Base-by-base conservation (phyloP, 805 yeast genomes). In the Saccharomycopsis malanga region DNA sequence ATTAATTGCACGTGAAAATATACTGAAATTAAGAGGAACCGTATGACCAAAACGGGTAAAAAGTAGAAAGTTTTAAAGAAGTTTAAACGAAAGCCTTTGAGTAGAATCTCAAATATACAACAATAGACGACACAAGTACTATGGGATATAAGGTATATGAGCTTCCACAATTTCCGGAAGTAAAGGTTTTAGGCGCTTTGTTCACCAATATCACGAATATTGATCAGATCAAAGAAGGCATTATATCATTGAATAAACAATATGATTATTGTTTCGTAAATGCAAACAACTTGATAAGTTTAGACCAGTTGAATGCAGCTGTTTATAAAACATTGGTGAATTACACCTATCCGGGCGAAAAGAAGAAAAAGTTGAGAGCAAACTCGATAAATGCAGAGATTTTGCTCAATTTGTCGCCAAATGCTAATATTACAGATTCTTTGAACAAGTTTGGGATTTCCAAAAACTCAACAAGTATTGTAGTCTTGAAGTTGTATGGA, bases 181-280 rank as follows among this genome's bases (percentile, higher is more conserved):
- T 21, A 18, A 22, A 42, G 25, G 37, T 50, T 4, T 27, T 29
- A 9, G 48, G 29, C 4, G 25, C 43, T 22, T 18, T 50, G 18
- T 46, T 39, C 30, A 36, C 30, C 17, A 40, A 38, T 17, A 48
- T 51, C 6, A 37, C 32, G 3, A 51, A 51, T 25, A 17, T 45
- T 12, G 48, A 43, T 17, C 40, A 29, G 21, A 48, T 51, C 34
- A 48, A 48, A 29, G 34, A 44, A 20, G 49, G 43, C 3, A 42
- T 51, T 15, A 22, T 48, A n/a, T 27, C 45, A 6, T 23, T 34
- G 3, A 40, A 48, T 30, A 5, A 18, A n/a, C 23, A 12, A 6
- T 51, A 51, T 42, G 35, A 51, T 27, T 51, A 39, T 27, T 39
- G 52, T 25, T 51, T 44, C 30, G 39, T 51, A 39, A 45, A 51